These are phyloP conservation scores for Bipolaris zeicola DNA, from an alignment of 2,329 filamentous ascomycete species.

Conservation along the genomic window DNA sequence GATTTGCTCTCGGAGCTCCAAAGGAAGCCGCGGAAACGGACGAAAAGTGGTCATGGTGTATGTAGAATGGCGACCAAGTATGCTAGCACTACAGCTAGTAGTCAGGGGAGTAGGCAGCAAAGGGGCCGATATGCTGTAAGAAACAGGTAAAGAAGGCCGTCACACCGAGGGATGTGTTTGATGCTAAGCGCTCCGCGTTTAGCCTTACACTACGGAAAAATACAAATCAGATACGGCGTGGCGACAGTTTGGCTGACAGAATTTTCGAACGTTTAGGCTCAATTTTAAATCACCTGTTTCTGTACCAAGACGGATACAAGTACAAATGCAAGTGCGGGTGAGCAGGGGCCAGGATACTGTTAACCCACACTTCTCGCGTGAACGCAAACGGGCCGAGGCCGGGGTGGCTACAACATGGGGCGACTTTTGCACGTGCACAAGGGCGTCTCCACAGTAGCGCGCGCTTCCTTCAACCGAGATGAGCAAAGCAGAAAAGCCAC, in stretches of 20 bases:
- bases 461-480: too few relatives aligned
- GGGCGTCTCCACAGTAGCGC: too few relatives aligned
- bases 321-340: background rate
- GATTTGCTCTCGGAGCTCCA: slow-evolving; percentile 17
- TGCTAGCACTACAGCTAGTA: background rate
- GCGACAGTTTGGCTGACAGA: background rate
- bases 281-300: background rate
- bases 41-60: slow-evolving; percentile 17
- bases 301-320: background rate
- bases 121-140: background rate
- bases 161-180: background rate
- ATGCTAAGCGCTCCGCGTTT: background rate
- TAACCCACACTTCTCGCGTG: too few relatives aligned
- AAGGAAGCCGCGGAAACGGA: slow-evolving; percentile 17
- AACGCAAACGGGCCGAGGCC: too few relatives aligned
- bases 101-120: background rate
- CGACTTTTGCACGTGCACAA: too few relatives aligned
- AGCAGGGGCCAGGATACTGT: background rate
- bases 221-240: background rate
- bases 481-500: too few relatives aligned
- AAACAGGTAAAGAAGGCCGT: background rate
- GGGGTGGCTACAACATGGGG: too few relatives aligned
- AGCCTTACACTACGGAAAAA: background rate
- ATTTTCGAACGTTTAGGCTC: background rate
- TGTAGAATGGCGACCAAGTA: background rate